A percentile compares a stretch with the other conserved stretches of the same genome.
These are phyloP conservation scores for Lepidium aucheri DNA, from an alignment of 345 rosid genomes.

Conservation along the genomic window DNA sequence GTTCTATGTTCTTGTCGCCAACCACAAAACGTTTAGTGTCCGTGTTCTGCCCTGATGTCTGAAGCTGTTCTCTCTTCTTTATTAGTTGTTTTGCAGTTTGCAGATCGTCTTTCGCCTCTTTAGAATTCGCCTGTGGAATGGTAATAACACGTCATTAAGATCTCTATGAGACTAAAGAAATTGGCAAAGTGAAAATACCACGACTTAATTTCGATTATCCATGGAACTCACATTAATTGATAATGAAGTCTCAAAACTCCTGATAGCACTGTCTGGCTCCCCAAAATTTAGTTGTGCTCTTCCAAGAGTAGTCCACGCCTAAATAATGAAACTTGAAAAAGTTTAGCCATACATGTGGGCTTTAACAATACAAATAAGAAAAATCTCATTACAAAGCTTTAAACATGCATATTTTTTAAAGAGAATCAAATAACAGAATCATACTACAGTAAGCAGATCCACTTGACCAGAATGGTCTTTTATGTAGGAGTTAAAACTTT, in stretches of 20 bases:
- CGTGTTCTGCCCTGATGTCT: constrained; percentile 42
- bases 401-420: not conserved
- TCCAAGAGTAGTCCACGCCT: constrained; percentile 95
- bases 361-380: not conserved
- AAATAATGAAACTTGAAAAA: constrained; percentile 1
- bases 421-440: not conserved
- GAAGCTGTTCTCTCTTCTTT: constrained; percentile 69
- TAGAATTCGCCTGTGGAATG: constrained; percentile 42
- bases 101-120: constrained; percentile 55
- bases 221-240: constrained; percentile 47
- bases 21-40: constrained; percentile 42
- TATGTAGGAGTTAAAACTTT: not conserved
- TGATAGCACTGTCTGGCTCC: constrained; percentile 75
- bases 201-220: not conserved
- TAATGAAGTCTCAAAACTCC: constrained; percentile 64
- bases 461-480: not conserved
- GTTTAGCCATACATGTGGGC: not conserved
- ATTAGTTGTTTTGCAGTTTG: constrained; percentile 49
- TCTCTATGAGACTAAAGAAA: not conserved
- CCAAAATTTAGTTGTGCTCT: constrained; percentile 93
- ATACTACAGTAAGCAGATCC: not conserved
- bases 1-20: constrained; percentile 31
- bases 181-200: not conserved
- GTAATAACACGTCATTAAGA: not conserved
- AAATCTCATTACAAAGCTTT: not conserved